A percentile compares a stretch with the other conserved stretches of the same genome.
Conservation (phyloP, 345 rosid species). For the Lumnitzera racemosa region DNA sequence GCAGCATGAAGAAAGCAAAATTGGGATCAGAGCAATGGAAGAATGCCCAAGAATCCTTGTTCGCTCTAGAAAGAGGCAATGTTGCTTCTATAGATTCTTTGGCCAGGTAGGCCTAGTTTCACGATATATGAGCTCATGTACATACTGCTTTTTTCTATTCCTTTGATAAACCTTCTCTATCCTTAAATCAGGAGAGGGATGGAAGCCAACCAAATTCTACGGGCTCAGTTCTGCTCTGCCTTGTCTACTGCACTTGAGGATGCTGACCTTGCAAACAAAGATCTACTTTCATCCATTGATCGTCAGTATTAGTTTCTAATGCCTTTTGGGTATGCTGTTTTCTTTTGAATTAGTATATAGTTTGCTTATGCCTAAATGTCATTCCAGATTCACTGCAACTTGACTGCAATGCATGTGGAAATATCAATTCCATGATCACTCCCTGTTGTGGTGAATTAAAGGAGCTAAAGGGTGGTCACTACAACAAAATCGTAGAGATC, state of each 20-base stretch:
- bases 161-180: background rate
- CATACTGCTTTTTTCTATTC: background rate
- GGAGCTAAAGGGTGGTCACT: slow-evolving; percentile 80
- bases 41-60: slow-evolving; percentile 80
- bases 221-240: slow-evolving; percentile 60
- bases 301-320: slow-evolving; percentile 41
- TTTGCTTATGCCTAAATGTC: slow-evolving; percentile 8
- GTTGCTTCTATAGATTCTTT: slow-evolving; percentile 86
- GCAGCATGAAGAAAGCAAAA: slow-evolving; percentile 70
- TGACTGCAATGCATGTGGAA: slow-evolving; percentile 77
- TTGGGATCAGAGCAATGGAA: slow-evolving; percentile 82
- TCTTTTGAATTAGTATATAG: background rate
- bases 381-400: slow-evolving; percentile 79
- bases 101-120: slow-evolving; percentile 49
- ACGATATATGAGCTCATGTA: too few species aligned
- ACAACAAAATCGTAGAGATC: slow-evolving; percentile 72
- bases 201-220: slow-evolving; percentile 62
- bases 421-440: slow-evolving; percentile 71
- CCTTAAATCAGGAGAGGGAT: slow-evolving; percentile 55
- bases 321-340: background rate
- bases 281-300: slow-evolving; percentile 63
- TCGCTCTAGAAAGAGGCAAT: slow-evolving; percentile 63
- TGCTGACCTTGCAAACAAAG: slow-evolving; percentile 50
- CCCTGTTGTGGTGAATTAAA: slow-evolving; percentile 78
- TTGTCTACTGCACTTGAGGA: slow-evolving; percentile 64